These are phyloP conservation scores for Phytophthora citrophthora DNA, from an alignment of 352 stramenopile species.

Conservation along the genomic window DNA sequence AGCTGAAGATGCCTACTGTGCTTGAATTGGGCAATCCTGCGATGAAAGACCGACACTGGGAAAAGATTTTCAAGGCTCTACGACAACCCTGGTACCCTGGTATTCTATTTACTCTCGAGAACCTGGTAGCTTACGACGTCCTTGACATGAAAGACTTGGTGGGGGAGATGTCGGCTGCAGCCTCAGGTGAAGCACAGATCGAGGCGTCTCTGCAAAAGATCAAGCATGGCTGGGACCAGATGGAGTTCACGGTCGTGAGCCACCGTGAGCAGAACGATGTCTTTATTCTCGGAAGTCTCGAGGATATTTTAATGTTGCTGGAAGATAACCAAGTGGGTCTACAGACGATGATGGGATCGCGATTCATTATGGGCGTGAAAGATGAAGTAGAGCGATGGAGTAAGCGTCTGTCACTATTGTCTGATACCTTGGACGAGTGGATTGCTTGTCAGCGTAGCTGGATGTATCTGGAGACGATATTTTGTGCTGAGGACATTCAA, in stretches of 20 bases:
- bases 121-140: conserved; percentile 88
- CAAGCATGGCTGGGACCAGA: conserved; percentile 88
- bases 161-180: conserved; percentile 82
- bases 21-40: conserved; percentile 91
- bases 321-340: conserved; percentile 93
- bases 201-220: conserved; percentile 91
- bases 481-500: conserved; percentile 89
- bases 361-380: conserved; percentile 92
- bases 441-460: conserved; percentile 85
- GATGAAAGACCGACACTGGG: conserved; percentile 96
- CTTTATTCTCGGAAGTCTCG: conserved; percentile 91
- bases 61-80: conserved; percentile 93
- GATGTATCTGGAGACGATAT: conserved; percentile 93
- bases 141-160: conserved; percentile 91
- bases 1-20: conserved; percentile 91
- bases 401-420: conserved; percentile 86
- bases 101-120: conserved; percentile 90
- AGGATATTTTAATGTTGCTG: conserved; percentile 90
- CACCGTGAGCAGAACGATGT: conserved; percentile 89
- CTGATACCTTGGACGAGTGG: conserved; percentile 87
- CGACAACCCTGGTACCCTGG: conserved; percentile 90
- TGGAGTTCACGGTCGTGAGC: conserved; percentile 83
- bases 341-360: conserved; percentile 93
- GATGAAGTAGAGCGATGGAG: conserved; percentile 92
- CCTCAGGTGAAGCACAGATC: conserved; percentile 91